Base-by-base conservation (phyloP, 2,329 filamentous ascomycete genomes). In the Aspergillus phoenicis region DNA sequence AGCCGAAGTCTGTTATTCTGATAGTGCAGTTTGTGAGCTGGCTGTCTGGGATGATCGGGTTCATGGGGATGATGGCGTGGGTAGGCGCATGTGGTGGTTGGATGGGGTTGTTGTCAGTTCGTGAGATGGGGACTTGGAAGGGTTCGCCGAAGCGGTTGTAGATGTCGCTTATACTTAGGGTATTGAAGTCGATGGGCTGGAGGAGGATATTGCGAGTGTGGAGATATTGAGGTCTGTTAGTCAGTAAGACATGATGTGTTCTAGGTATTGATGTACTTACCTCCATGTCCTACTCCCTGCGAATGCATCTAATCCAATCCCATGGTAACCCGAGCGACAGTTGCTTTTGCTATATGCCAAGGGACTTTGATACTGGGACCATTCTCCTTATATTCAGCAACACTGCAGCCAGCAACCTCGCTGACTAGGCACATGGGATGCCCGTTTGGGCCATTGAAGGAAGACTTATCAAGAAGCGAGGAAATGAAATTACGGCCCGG, bases 41-140 rank as follows among this genome's bases (percentile, higher is more conserved):
- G 47, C 52, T 20, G 20, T 30, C 20, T 15, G 55, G 47, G 13
- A 43, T 43, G 36, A 22, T 30, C 33, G 15, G 4, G 3, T 10
- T 20, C 45, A 58, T 52, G n/a, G 56, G 56, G 20, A 43, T 30
- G 33, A 43, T 58, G 45, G 36, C 45, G 11, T 43, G 56, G 13
- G 33, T 33, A 15, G 56, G 56, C 22, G 56, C 56, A n/a, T 52
- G 33, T 33, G 47, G 56, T 11, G 7, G 28, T 8, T 30, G 28
- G 6, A 15, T 15, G 6, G 33, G 8, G 13, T 36, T 33, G 33
- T 58, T 36, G 20, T 58, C 56, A 5, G 22, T 20, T 17, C 56
- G 45, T 10, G 36, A 47, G 47, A 45, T 58, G 8, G 56, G 56
- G 33, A 52, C 8, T 24, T 33, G 8, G 47, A 3, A 45, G 47